Evolutionary conservation across 768 basidiomycete species (phyloP).

Genomic region (Epithele typhae): DNA sequence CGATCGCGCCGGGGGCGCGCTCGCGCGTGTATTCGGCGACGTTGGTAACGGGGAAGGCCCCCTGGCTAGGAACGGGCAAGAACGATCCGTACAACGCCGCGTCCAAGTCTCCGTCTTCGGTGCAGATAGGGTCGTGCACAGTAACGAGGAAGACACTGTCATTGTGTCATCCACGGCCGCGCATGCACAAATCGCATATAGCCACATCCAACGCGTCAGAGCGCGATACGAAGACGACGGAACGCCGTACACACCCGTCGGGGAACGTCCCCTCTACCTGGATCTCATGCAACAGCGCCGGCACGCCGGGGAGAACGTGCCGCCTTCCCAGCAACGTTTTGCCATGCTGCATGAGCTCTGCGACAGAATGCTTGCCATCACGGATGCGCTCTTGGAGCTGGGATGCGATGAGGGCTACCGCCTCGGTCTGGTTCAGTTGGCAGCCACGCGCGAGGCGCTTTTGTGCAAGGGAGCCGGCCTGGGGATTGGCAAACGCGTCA

Average conservation of each 20-base stretch:
- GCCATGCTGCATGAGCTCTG: constrained; percentile 91
- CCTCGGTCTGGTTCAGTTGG: constrained; percentile 82
- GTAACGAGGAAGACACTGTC: constrained; percentile 90
- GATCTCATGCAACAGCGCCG: constrained; percentile 73
- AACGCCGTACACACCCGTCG: constrained; percentile 76
- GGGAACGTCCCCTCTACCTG: constrained; percentile 92
- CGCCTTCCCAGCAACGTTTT: constrained; percentile 83
- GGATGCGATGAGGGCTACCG: constrained; percentile 85
- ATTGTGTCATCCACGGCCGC: too few species aligned
- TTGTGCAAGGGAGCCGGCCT: constrained; percentile 89
- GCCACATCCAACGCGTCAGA: background rate
- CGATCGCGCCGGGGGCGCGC: constrained; percentile 70
- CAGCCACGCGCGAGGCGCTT: constrained; percentile 93
- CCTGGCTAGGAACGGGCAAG: constrained; percentile 68
- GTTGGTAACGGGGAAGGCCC: constrained; percentile 58
- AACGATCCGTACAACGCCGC: constrained; percentile 96
- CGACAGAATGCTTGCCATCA: constrained; percentile 82
- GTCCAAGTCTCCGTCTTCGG: constrained; percentile 69
- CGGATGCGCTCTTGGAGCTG: constrained; percentile 92
- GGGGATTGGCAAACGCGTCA: background rate
- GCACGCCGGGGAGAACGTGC: constrained; percentile 85
- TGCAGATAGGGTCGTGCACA: constrained; percentile 91
- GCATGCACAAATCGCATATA: background rate
- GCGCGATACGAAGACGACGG: background rate
- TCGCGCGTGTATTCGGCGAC: constrained; percentile 45